These are phyloP conservation scores for Penicillium soppii DNA, from an alignment of 495 filamentous ascomycete genomes.

Conservation along the genomic window DNA sequence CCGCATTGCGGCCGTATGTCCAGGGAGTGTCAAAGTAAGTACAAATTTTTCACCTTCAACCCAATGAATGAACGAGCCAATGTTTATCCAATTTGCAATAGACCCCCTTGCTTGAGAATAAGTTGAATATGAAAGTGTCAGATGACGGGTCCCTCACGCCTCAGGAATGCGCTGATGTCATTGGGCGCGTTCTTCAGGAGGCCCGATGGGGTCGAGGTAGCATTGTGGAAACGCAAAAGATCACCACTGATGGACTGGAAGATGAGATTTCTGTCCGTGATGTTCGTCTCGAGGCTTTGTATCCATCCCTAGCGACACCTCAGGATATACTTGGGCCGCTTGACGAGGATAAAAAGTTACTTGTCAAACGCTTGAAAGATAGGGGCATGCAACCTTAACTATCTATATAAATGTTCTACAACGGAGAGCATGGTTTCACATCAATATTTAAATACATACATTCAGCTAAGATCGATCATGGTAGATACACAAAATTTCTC, in stretches of 20 bases:
- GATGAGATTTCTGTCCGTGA: not conserved
- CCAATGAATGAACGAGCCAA: too few relatives aligned
- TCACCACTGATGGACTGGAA: not conserved
- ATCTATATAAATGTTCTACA: too few relatives aligned
- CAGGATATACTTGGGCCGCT: not conserved
- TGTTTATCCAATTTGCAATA: too few relatives aligned
- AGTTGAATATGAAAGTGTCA: not conserved
- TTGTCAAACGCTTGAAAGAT: not conserved
- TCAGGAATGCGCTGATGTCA: not conserved
- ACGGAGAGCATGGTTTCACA: too few relatives aligned
- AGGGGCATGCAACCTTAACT: not conserved
- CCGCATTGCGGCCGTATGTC: not conserved
- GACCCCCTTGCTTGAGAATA: not conserved
- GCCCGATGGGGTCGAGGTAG: not conserved
- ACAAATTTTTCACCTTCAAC: not conserved
- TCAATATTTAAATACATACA: not conserved
- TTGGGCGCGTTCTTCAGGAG: not conserved
- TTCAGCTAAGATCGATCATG: not conserved
- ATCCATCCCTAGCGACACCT: conserved; percentile 30
- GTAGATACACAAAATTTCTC: not conserved
- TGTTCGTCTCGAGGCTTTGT: not conserved
- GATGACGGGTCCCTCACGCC: not conserved
- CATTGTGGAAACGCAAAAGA: not conserved
- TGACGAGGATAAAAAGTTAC: not conserved
- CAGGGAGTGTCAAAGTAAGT: not conserved